These are phyloP conservation scores for Talaromyces wortmannii DNA, from an alignment of 495 filamentous ascomycete genomes.

Conservation along the genomic window DNA sequence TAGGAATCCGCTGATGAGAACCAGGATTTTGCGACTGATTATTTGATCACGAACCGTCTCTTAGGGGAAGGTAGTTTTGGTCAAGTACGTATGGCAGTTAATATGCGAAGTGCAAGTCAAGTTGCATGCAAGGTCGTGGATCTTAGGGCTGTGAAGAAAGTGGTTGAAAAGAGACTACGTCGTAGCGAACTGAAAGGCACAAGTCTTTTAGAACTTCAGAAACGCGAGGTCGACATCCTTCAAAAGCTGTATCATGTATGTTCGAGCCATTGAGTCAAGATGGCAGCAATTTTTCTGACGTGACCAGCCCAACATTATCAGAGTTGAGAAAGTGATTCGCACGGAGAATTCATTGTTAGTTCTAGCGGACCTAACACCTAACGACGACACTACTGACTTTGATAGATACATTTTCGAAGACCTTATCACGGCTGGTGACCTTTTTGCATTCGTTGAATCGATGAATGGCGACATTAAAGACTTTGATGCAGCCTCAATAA, in stretches of 20 bases:
- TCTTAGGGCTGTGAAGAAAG: constrained; percentile 12
- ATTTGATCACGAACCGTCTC: constrained; percentile 39
- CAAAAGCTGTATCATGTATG: constrained; percentile 52
- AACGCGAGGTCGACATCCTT: constrained; percentile 50
- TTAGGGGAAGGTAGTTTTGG: constrained; percentile 44
- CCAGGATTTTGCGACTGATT: constrained; percentile 33
- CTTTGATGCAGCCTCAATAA: constrained; percentile 46
- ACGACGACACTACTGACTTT: not conserved
- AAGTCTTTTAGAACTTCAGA: constrained; percentile 3
- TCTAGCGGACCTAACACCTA: not conserved
- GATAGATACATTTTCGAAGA: constrained; percentile 61
- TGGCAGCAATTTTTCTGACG: constrained; percentile 5
- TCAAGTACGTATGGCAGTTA: constrained; percentile 41
- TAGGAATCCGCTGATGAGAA: constrained; percentile 18
- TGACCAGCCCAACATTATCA: constrained; percentile 54
- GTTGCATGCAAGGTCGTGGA: constrained; percentile 49
- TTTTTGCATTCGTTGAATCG: constrained; percentile 52
- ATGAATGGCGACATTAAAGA: constrained; percentile 39
- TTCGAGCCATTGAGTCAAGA: not conserved
- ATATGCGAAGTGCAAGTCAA: constrained; percentile 25
- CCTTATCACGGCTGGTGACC: constrained; percentile 57
- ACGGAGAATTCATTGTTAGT: constrained; percentile 46
- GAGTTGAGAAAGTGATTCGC: constrained; percentile 44
- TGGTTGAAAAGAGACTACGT: not conserved
- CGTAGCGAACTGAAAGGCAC: not conserved